A percentile compares a stretch with the other conserved stretches of the same genome.
These are phyloP conservation scores for Daldinia eschscholtzii DNA, from an alignment of 2,329 filamentous ascomycete species.

Conservation along the genomic window DNA sequence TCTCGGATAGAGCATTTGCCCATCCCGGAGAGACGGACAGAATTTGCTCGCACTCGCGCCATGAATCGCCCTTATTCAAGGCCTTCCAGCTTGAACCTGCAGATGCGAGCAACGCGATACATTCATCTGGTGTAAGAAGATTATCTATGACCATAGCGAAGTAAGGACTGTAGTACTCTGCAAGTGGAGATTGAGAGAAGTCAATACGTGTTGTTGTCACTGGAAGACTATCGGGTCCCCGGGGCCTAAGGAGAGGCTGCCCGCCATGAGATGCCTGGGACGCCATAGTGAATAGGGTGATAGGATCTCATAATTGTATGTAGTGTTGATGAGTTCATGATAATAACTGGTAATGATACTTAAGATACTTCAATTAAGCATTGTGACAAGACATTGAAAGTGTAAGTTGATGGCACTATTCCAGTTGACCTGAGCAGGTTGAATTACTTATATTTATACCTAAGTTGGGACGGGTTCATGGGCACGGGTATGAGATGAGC, in stretches of 20 bases:
- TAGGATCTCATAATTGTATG: not conserved
- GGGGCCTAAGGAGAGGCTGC: conserved; percentile 33
- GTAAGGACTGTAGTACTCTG: conserved; percentile 44
- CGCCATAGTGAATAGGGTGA: conserved; percentile 39
- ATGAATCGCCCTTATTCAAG: conserved; percentile 45
- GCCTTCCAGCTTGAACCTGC: conserved; percentile 45
- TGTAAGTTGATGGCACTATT: not conserved
- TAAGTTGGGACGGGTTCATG: not conserved
- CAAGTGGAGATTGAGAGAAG: conserved; percentile 44
- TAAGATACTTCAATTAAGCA: not conserved
- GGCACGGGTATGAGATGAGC: not conserved
- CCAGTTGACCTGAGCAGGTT: not conserved
- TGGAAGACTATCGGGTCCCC: conserved; percentile 27
- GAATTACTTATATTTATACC: not conserved
- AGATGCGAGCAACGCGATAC: conserved; percentile 36
- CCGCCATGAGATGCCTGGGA: conserved; percentile 25
- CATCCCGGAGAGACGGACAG: conserved; percentile 45
- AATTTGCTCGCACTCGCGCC: conserved; percentile 47
- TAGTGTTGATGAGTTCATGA: not conserved
- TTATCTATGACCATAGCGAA: conserved; percentile 49
- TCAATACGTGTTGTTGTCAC: conserved; percentile 42
- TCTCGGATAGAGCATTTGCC: conserved; percentile 43
- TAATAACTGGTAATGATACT: not conserved
- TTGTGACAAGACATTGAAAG: not conserved
- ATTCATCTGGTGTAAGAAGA: conserved; percentile 46